Evolutionary conservation across 2,329 filamentous ascomycete genomes (phyloP).

Genomic region (Chaetomiaceae sp.): DNA sequence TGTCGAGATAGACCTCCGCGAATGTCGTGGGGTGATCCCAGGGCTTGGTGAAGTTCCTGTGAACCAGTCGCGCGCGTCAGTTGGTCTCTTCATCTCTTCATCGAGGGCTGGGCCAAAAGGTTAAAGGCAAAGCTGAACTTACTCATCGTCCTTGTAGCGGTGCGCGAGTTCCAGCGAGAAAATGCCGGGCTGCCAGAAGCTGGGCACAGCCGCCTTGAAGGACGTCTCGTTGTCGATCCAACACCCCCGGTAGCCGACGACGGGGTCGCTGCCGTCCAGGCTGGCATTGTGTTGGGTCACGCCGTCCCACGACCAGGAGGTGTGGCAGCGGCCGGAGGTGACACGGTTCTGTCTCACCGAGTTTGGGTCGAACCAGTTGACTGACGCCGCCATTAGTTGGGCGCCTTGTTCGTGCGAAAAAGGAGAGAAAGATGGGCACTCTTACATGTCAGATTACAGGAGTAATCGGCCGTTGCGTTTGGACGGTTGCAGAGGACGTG

Average conservation of each 20-base stretch:
- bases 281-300: constrained; percentile 8
- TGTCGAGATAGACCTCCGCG: constrained; percentile 7
- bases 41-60: constrained; percentile 24
- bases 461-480: constrained; percentile 15
- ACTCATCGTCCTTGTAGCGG: constrained; percentile 28
- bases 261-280: constrained; percentile 18
- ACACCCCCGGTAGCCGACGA: constrained; percentile 15
- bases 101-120: neutral
- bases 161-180: constrained; percentile 27
- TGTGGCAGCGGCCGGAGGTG: constrained; percentile 24
- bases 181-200: constrained; percentile 24
- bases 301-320: constrained; percentile 27
- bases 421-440: too few relatives aligned
- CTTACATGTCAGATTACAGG: constrained; percentile 27
- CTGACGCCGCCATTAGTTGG: constrained; percentile 13
- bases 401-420: too few relatives aligned
- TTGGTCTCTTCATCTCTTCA: neutral
- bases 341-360: constrained; percentile 29
- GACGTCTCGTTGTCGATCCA: constrained; percentile 12
- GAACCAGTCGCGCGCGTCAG: neutral
- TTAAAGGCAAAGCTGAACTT: neutral
- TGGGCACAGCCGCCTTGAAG: constrained; percentile 25
- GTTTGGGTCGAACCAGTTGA: constrained; percentile 31
- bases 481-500: constrained; percentile 23
- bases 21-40: constrained; percentile 25